Evolutionary conservation across 345 rosid species (phyloP).

Genomic region (Ceriops decandra): DNA sequence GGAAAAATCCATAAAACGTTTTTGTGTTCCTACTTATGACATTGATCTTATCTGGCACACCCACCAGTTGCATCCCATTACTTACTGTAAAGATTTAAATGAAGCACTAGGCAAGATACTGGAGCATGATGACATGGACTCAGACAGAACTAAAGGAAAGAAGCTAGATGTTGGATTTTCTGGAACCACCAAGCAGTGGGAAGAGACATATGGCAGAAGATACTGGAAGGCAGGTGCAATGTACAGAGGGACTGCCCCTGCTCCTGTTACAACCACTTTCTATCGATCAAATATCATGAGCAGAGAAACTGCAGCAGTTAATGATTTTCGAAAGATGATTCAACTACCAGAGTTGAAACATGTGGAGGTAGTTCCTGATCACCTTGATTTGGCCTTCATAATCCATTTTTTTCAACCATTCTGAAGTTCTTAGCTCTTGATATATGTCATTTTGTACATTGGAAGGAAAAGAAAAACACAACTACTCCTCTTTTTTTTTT

Average conservation of each 20-base stretch:
- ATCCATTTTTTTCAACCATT: not conserved
- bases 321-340: slow-evolving; percentile 28
- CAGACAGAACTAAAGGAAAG: slow-evolving; percentile 85
- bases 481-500: no score
- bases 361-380: slow-evolving; percentile 58
- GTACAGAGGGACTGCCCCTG: slow-evolving; percentile 72
- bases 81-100: slow-evolving; percentile 64
- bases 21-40: slow-evolving; percentile 95
- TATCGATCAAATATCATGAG: slow-evolving; percentile 30
- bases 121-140: slow-evolving; percentile 91
- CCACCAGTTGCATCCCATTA: slow-evolving; percentile 80
- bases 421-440: not conserved
- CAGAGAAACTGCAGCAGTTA: slow-evolving; percentile 32
- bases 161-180: slow-evolving; percentile 83
- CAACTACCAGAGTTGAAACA: slow-evolving; percentile 48
- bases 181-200: slow-evolving; percentile 82
- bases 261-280: slow-evolving; percentile 55
- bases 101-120: slow-evolving; percentile 62
- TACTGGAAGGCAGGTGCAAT: slow-evolving; percentile 95
- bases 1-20: slow-evolving; percentile 57
- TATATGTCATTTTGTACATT: not conserved
- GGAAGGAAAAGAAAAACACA: no score
- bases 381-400: slow-evolving; percentile 5
- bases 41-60: slow-evolving; percentile 97
- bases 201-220: slow-evolving; percentile 71